Evolutionary conservation across 371 early-diverging fungal genomes (phyloP).

Genomic region (Syncephalastrum contaminatum): DNA sequence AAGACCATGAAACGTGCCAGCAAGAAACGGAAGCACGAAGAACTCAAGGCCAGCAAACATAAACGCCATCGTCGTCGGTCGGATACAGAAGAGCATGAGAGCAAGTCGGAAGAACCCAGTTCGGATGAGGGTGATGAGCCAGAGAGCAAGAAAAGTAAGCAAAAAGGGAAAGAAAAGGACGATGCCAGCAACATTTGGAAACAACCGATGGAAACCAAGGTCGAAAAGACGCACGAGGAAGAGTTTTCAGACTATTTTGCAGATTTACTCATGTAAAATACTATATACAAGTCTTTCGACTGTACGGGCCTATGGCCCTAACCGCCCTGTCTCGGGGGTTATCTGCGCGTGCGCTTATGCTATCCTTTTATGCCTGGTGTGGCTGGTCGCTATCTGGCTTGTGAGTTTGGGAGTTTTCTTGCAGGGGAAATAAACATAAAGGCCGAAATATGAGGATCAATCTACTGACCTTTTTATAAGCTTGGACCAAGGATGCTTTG

Average conservation of each 20-base stretch:
- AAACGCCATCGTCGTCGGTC: conserved; percentile 3
- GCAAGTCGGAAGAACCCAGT: conserved; percentile 1
- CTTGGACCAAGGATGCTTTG: no score
- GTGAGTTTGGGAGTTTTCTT: no score
- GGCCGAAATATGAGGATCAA: no score
- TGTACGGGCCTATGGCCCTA: no score
- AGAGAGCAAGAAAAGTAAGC: conserved; percentile 5
- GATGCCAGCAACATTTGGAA: conserved; percentile 35
- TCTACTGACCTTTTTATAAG: no score
- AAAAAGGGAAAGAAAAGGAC: not conserved
- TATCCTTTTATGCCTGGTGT: no score
- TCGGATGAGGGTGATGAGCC: conserved; percentile 2
- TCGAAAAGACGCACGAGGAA: conserved; percentile 46
- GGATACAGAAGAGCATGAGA: conserved; percentile 7
- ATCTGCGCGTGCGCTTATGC: no score
- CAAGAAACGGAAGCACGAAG: conserved; percentile 13
- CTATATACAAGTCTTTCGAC: no score
- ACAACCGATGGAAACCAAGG: conserved; percentile 23
- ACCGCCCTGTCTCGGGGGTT: no score
- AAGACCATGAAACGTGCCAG: conserved; percentile 33
- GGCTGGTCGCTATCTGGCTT: no score
- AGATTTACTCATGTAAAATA: conserved; percentile 21
- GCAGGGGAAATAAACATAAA: no score
- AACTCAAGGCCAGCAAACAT: conserved; percentile 3
- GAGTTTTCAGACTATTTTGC: conserved; percentile 51